Conservation (phyloP, 257 asterid genomes). For the Fraxinus excelsior region DNA sequence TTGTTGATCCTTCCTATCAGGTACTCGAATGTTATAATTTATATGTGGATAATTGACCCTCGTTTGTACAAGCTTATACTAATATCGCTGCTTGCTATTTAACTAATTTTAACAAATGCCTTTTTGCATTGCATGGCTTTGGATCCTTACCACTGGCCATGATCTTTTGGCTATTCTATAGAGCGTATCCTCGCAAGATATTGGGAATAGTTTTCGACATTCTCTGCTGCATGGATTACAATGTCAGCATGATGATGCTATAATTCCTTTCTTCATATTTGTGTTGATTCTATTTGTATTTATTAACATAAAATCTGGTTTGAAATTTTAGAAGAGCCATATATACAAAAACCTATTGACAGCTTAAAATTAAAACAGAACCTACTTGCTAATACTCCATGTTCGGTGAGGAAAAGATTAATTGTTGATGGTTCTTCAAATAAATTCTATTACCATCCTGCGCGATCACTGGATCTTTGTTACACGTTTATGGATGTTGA, state of each 20-base stretch:
- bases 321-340: background rate
- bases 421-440: background rate
- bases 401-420: background rate
- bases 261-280: background rate
- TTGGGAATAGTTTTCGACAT: background rate
- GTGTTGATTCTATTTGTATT: background rate
- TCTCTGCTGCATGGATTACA: background rate
- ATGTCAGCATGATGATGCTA: background rate
- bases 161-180: background rate
- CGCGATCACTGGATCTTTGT: conserved; percentile 6
- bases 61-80: background rate
- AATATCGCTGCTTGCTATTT: conserved; percentile 6
- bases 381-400: background rate
- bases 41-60: background rate
- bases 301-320: background rate
- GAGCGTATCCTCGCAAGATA: background rate
- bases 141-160: background rate
- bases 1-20: conserved; percentile 97
- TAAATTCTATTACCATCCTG: background rate
- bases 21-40: conserved; percentile 34
- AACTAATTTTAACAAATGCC: background rate
- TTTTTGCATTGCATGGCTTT: background rate
- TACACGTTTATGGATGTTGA: conserved; percentile 1
- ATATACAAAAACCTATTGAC: background rate
- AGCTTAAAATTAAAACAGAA: background rate